Evolutionary conservation across 106 monocot genomes (phyloP), one percentile per base, ranked within the genome.

Genomic region (Vanilla planifolia): DNA sequence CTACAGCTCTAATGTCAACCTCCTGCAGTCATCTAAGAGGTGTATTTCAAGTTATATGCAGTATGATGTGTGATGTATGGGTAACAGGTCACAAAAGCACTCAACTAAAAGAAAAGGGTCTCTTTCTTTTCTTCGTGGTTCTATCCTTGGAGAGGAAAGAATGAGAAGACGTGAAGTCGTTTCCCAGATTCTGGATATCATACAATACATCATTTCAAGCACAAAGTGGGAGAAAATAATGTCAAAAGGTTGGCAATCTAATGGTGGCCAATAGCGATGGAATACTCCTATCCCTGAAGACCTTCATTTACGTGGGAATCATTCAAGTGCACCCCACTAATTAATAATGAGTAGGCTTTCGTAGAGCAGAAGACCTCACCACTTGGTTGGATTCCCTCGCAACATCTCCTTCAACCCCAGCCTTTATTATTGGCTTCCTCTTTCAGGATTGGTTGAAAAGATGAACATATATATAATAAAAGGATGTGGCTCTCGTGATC

Each of bases 101-200:
- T n/a, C n/a, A n/a, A n/a, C n/a, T n/a, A n/a, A n/a, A n/a, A n/a
- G n/a, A n/a, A n/a, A n/a, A n/a, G n/a, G n/a, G n/a, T n/a, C n/a
- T n/a, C 24, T 25, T 23, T 10, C 21, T 2, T 48, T 48, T 25
- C 24, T 10, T 48, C 29, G 14, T 29, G 13, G 20, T 29, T 13
- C 15, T 52, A 29, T 20, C 9, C 11, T 16, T 16, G 29, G 0
- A 34, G 34, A 33, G 56, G 34, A 33, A 28, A 53, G 21, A 30
- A 56, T 5, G 8, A 56, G 33, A 56, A 56, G 56, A 34, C 56
- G 17, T 56, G 56, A 32, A 34, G 56, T 56, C 56, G 17, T 33
- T 56, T 56, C 33, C 56, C 24, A 56, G 16, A 16, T 56, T 34
- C 6, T 34, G 19, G n/a, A 56, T 55, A 55, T 56, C 56, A 34